Evolutionary conservation across 1,284 basidiomycete species (phyloP).

Genomic region (Leccinum subrobustum): DNA sequence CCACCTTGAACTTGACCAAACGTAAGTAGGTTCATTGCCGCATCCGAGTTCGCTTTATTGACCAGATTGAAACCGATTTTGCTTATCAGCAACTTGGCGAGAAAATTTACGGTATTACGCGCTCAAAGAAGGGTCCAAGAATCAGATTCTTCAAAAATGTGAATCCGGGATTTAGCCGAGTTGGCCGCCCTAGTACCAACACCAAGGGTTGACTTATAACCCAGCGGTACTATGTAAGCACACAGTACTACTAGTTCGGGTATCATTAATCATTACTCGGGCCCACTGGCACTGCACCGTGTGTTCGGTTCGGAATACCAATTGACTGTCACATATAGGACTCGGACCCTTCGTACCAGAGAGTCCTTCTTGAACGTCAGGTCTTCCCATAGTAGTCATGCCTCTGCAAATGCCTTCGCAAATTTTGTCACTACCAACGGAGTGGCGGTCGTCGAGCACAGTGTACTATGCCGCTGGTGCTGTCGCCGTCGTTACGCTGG

Average conservation of each 20-base stretch:
- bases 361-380: too few relatives aligned
- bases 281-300: too few relatives aligned
- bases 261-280: too few relatives aligned
- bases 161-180: neutral
- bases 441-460: neutral
- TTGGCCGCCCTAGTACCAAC: neutral
- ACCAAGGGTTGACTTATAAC: neutral
- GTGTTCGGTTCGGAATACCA: too few relatives aligned
- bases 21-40: neutral
- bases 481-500: neutral
- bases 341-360: too few relatives aligned
- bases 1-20: neutral
- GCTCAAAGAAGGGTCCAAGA: neutral
- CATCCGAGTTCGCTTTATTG: neutral
- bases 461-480: neutral
- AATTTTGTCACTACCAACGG: neutral
- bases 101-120: neutral
- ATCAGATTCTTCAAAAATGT: too few relatives aligned
- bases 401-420: neutral
- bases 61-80: too few relatives aligned
- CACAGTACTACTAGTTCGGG: too few relatives aligned
- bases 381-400: too few relatives aligned
- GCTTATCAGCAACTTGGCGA: neutral
- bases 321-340: too few relatives aligned
- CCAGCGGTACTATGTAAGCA: too few relatives aligned